These are phyloP conservation scores for Jamesozyma hellenica DNA, from an alignment of 805 yeast species.

Conservation along the genomic window DNA sequence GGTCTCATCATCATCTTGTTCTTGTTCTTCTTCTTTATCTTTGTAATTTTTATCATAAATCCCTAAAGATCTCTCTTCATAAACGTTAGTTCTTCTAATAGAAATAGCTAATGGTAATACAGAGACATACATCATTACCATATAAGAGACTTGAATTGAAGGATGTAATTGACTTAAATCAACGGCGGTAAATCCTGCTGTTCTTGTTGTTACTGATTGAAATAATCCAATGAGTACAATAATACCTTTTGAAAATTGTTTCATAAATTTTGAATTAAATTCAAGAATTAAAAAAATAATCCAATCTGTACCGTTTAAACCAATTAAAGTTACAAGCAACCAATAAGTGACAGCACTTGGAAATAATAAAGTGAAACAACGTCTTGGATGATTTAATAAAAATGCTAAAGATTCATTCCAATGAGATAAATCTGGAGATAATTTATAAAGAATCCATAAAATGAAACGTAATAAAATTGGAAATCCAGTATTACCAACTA, in stretches of 20 bases:
- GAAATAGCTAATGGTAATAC: conserved; percentile 93
- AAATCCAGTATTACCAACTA: conserved; percentile 90
- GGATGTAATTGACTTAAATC: conserved; percentile 66
- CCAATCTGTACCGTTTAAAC: conserved; percentile 66
- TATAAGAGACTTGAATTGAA: conserved; percentile 82
- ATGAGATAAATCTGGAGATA: conserved; percentile 53
- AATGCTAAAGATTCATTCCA: conserved; percentile 69
- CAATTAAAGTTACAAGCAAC: conserved; percentile 64
- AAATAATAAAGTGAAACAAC: conserved; percentile 85
- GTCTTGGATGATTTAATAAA: conserved; percentile 85
- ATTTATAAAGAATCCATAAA: conserved; percentile 66
- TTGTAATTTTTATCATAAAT: conserved; percentile 37
- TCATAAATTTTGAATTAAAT: conserved; percentile 40
- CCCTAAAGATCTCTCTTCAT: conserved; percentile 92
- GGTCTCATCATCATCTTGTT: conserved; percentile 15
- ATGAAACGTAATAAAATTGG: conserved; percentile 72
- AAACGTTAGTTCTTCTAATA: conserved; percentile 89
- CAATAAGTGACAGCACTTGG: conserved; percentile 94
- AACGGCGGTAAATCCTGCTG: conserved; percentile 78
- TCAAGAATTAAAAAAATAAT: conserved; percentile 72
- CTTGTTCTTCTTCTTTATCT: conserved; percentile 4
- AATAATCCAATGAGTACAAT: conserved; percentile 72
- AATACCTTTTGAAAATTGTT: conserved; percentile 49
- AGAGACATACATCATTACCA: conserved; percentile 96
- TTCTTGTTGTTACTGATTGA: conserved; percentile 86